Base-by-base conservation (phyloP, 495 filamentous ascomycete species). In the Eremomyces bilateralis region DNA sequence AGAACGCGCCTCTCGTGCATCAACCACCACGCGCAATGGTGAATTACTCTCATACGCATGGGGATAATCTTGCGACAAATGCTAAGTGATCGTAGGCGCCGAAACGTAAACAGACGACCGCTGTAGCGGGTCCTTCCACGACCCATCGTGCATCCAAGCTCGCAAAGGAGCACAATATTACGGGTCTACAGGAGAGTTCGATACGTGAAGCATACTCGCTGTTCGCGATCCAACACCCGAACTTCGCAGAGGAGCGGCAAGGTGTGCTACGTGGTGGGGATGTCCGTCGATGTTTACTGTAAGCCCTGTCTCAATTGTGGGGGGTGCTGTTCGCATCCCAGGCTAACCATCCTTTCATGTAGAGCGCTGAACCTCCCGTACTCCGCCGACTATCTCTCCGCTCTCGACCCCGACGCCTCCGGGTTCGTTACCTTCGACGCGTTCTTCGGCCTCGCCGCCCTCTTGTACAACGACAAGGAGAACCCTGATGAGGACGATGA, bases 191-290 rank as follows among this genome's bases (percentile, higher is more conserved):
- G 58, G 88, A 97, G 50, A 61, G 65, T 42, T 81, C 93, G 52
- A 92, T 97, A 45, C 69, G 69, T 45, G 82, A 92, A 53, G 83
- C 82, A 12, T 97, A 88, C 55, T 55, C 64, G 20, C 63, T 94
- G 13, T 97, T 94, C 53, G 57, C 77, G 1, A 40, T 51, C 2
- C 36, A 45, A 11, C 45, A 62, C 42, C 64, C 75, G 35, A 66
- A 71, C 21, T 69, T 70, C 47, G 30, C 15, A 69, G 2, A 63
- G 66, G 40, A 71, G 79, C 42, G 71, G 73, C 37, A 67, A 78
- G 76, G 73, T 42, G 71, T 82, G 12, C 73, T 93, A 31, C 63
- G 67, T 5, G 68, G 64, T n/a, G 61, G 64, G 38, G 82, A 92
- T 56, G 76, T 93, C 35, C 64, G 79, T 28, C 71, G 80, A 44